Conservation (phyloP, 164 flowering plant genomes). For the Sextonia rubra region DNA sequence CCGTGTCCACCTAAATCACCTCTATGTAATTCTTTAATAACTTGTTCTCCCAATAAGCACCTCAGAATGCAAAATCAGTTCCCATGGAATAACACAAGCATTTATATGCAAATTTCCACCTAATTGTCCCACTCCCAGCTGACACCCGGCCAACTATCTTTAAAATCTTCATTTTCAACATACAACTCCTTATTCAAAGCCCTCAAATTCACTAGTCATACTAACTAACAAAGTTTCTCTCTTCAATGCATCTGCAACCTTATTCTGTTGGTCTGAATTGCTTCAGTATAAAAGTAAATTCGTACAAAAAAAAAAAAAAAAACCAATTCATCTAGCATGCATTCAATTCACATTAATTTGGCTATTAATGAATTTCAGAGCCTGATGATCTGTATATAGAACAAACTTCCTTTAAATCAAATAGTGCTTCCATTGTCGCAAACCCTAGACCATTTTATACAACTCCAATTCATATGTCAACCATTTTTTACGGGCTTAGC, state of each 20-base stretch:
- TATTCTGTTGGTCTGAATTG: not conserved
- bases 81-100: not conserved
- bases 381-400: not conserved
- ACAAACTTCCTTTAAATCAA: too few species aligned
- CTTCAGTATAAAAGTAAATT: not conserved
- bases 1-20: too few species aligned
- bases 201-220: too few species aligned
- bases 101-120: not conserved
- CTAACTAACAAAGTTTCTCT: not conserved
- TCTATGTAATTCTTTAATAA: not conserved
- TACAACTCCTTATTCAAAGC: not conserved
- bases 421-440: not conserved
- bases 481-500: not conserved
- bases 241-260: not conserved
- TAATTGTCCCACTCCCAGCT: too few species aligned
- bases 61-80: not conserved
- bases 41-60: not conserved
- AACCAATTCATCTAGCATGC: not conserved
- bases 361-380: not conserved
- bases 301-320: not conserved
- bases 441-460: not conserved
- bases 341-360: not conserved
- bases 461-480: not conserved
- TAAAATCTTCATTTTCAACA: not conserved
- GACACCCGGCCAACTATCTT: not conserved